phyloP scores from a whole-genome alignment of 1,139 yeast species.

The Blastobotrys buckinghamii region DNA sequence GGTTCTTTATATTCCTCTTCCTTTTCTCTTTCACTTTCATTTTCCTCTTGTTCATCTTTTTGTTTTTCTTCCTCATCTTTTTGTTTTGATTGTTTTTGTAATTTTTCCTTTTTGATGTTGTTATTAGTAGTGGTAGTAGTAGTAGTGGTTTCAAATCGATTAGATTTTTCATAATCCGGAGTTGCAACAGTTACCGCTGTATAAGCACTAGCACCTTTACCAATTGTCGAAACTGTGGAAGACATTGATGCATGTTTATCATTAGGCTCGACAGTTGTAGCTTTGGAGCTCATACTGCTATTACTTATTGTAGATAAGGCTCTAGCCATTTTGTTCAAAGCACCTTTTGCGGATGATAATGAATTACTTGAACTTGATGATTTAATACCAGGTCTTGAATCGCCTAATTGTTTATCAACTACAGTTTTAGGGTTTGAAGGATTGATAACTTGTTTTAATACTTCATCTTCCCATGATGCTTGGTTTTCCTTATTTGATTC shows the following conservation, averaged over 20 bases:
- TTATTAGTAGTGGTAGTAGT: too few species aligned
- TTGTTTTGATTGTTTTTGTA: too few species aligned
- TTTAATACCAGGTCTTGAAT: constrained; percentile 2
- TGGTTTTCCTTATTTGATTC: constrained; percentile 18
- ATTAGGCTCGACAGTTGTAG: constrained; percentile 20
- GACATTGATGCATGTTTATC: constrained; percentile 23
- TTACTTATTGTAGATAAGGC: constrained; percentile 21
- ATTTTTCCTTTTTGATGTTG: too few species aligned
- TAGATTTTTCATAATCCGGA: neutral
- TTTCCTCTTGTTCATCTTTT: neutral
- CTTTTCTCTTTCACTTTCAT: neutral
- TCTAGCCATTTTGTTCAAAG: constrained; percentile 17
- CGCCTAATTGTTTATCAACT: neutral
- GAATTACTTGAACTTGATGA: constrained; percentile 12
- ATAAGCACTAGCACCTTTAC: constrained; percentile 8
- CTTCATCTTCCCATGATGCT: constrained; percentile 20
- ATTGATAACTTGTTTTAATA: constrained; percentile 15
- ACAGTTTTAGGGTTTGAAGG: neutral
- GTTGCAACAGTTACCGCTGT: constrained; percentile 4
- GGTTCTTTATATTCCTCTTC: neutral
- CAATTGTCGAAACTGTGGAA: constrained; percentile 23
- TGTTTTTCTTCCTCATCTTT: neutral
- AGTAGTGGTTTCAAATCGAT: too few species aligned
- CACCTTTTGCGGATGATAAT: constrained; percentile 11
- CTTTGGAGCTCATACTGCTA: constrained; percentile 18